Percentiles rank a stretch among this genome's conserved stretches.
Evolutionary conservation across 2,329 filamentous ascomycete species (phyloP).

Genomic region (Colletotrichum lentis): DNA sequence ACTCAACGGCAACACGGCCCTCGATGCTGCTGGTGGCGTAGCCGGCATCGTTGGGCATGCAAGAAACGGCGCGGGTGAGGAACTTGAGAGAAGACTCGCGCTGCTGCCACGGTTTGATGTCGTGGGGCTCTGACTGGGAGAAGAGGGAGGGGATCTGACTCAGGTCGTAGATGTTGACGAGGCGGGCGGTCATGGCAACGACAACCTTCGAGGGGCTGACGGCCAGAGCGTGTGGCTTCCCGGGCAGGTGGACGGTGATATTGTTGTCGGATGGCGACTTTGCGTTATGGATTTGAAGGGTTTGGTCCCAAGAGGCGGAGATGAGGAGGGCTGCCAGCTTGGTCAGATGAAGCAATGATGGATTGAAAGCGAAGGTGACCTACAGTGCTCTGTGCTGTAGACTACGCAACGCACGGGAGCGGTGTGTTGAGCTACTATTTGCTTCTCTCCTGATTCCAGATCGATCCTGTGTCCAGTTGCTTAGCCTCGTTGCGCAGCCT

Average conservation of each 20-base stretch:
- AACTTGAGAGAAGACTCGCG: constrained; percentile 95
- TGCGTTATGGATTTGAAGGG: constrained; percentile 82
- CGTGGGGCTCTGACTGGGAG: constrained; percentile 57
- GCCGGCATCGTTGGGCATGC: constrained; percentile 95
- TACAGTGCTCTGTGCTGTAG: constrained; percentile 78
- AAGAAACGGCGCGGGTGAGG: constrained; percentile 90
- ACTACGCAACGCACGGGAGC: constrained; percentile 84
- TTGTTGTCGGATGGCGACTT: constrained; percentile 60
- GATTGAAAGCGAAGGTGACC: constrained; percentile 40
- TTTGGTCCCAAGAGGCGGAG: constrained; percentile 93
- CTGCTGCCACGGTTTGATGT: constrained; percentile 85
- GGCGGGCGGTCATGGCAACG: constrained; percentile 91
- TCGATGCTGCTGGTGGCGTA: constrained; percentile 95
- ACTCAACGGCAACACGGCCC: constrained; percentile 94
- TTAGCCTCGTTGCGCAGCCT: neutral
- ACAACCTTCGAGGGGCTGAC: constrained; percentile 82
- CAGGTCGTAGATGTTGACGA: constrained; percentile 95
- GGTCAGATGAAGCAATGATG: constrained; percentile 12
- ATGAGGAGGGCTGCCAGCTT: constrained; percentile 70
- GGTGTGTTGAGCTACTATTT: constrained; percentile 78
- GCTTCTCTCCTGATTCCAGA: constrained; percentile 75
- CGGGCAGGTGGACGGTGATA: constrained; percentile 76
- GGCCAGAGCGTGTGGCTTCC: constrained; percentile 89
- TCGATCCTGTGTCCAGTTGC: constrained; percentile 60
- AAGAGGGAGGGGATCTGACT: constrained; percentile 68